Evolutionary conservation across 208 protist genomes (phyloP), one percentile per base, ranked within the genome.

Genomic region (Trypanosoma melophagium): DNA sequence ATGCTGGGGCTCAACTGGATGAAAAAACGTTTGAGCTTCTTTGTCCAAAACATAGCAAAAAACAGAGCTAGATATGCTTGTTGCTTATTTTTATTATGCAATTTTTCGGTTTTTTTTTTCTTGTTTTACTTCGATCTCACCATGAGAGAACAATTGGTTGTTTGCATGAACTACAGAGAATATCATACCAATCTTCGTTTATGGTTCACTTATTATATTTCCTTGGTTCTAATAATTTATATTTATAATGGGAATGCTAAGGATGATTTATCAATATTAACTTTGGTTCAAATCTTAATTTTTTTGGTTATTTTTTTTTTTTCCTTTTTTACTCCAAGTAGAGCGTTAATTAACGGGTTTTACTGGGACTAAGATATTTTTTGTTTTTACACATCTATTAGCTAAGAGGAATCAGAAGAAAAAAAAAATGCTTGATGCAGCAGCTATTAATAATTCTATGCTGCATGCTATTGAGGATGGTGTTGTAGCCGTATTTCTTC

Each of bases 341-440:
- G 21, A 25, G 44, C 9, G 31, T 47, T 35, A n/a, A 17, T 14
- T 16, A 21, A 5, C 62, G 14, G 7, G 53, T 53, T 1, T 35
- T 5, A 35, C 28, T 35, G 28, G 1, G 28, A 7, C 28, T 35
- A 35, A 35, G 1, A 35, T 35, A 35, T 35, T 7, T 35, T 7
- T 35, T 35, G 5, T 5, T 7, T 35, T 7, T 35, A 35, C 3
- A 35, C 28, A 35, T 35, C 1, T 35, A 35, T 35, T 63, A 24
- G 51, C 38, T 44, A 51, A 59, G 42, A 71, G 19, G 53, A 59
- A 19, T 5, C 13, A 71, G 21, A 28, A 10, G 35, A 62, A 38
- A 60, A 63, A 47, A 58, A 24, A 49, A 12, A 95, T 95, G 90
- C 76, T 95, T 14, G 80, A 92, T 73, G 80, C 87, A 3, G 67